Conservation (phyloP, 2,329 filamentous ascomycete genomes). For the Aspergillus sp. region DNA sequence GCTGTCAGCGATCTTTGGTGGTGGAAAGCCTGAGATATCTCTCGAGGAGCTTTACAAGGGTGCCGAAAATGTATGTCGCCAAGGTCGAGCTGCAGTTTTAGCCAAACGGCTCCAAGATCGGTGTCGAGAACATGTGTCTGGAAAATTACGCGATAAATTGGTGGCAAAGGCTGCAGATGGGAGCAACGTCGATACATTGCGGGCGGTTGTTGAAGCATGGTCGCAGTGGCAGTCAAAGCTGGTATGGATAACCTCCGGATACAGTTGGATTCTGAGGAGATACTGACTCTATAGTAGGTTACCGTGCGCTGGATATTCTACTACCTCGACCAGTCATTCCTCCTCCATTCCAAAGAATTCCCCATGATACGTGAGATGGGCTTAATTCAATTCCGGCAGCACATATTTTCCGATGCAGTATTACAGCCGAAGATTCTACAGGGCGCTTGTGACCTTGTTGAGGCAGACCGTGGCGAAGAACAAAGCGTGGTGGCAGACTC, state of each 20-base stretch:
- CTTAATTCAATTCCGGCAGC: conserved; percentile 70
- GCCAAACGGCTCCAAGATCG: conserved; percentile 66
- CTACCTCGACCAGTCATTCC: conserved; percentile 87
- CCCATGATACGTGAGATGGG: conserved; percentile 79
- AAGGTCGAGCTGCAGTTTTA: conserved; percentile 69
- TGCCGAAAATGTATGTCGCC: conserved; percentile 87
- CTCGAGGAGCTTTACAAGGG: conserved; percentile 86
- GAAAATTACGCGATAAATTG: conserved; percentile 60
- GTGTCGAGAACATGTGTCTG: conserved; percentile 65
- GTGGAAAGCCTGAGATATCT: conserved; percentile 65
- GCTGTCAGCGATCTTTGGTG: conserved; percentile 70
- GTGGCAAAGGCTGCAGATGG: conserved; percentile 55
- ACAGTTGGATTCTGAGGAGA: neutral
- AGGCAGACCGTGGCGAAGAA: conserved; percentile 64
- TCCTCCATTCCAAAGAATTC: conserved; percentile 70
- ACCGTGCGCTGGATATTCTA: conserved; percentile 87
- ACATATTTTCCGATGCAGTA: conserved; percentile 56
- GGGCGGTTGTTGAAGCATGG: conserved; percentile 66
- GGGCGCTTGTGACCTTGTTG: conserved; percentile 76
- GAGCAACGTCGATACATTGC: conserved; percentile 66
- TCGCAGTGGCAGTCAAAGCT: conserved; percentile 74
- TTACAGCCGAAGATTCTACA: conserved; percentile 59
- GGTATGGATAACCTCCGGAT: conserved; percentile 49
- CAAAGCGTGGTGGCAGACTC: conserved; percentile 59
- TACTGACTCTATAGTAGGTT: conserved; percentile 50